A percentile compares a stretch with the other conserved stretches of the same genome.
Conservation (phyloP, 2,329 filamentous ascomycete genomes). For the Fusarium clavum region DNA sequence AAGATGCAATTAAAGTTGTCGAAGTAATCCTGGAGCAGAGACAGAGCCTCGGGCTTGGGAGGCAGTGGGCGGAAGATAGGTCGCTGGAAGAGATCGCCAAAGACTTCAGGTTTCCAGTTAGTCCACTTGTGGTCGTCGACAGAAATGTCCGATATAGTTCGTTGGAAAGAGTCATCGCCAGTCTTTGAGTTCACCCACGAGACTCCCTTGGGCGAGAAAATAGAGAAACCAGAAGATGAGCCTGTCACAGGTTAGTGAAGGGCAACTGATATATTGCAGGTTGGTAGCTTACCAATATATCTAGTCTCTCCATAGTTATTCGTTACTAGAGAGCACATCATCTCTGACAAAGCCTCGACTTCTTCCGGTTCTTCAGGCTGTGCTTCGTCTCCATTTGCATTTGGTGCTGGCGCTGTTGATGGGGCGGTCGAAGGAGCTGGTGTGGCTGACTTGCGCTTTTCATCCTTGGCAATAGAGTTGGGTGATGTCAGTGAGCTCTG, state of each 20-base stretch:
- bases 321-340: slow-evolving; percentile 98
- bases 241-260: slow-evolving; percentile 62
- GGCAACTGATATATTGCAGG: background rate
- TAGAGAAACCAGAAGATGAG: slow-evolving; percentile 97
- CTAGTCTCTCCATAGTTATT: slow-evolving; percentile 94
- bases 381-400: slow-evolving; percentile 33
- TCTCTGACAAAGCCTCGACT: slow-evolving; percentile 90
- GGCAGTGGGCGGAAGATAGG: slow-evolving; percentile 87
- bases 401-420: slow-evolving; percentile 8
- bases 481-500: slow-evolving; percentile 68
- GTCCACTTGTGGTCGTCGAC: slow-evolving; percentile 96
- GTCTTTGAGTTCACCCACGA: slow-evolving; percentile 99
- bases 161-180: slow-evolving; percentile 92
- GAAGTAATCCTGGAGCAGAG: slow-evolving; percentile 92
- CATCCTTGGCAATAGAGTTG: slow-evolving; percentile 54
- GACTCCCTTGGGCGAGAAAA: slow-evolving; percentile 97
- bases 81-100: slow-evolving; percentile 89
- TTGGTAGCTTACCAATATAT: slow-evolving; percentile 79
- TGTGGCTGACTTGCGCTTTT: slow-evolving; percentile 48
- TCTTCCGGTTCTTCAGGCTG: slow-evolving; percentile 63
- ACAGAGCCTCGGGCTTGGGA: slow-evolving; percentile 86
- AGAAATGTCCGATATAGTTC: slow-evolving; percentile 92
- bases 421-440: slow-evolving; percentile 26
- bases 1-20: slow-evolving; percentile 99
- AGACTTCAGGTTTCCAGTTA: slow-evolving; percentile 98